Conservation (phyloP, 176 grass and related monocot genomes). For the Saccharum officinarum region DNA sequence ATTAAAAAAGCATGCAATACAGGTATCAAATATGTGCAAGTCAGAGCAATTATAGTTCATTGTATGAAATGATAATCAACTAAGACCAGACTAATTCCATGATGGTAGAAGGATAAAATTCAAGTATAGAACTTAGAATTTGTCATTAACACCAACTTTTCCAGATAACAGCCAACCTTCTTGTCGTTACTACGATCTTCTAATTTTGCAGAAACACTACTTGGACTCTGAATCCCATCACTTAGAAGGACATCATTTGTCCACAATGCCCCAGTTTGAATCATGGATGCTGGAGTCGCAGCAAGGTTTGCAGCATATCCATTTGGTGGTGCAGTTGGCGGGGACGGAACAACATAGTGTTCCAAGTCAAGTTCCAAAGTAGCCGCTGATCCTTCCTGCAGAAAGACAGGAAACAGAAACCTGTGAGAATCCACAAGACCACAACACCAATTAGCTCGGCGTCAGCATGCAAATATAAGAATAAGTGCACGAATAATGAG, state of each 20-base stretch:
- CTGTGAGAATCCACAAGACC: constrained; percentile 22
- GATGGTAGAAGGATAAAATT: constrained; percentile 19
- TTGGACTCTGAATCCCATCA: constrained; percentile 59
- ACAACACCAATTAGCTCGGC: neutral
- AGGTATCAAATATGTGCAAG: neutral
- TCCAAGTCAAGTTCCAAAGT: constrained; percentile 98
- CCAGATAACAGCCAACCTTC: constrained; percentile 45
- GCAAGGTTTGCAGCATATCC: constrained; percentile 93
- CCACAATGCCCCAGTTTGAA: constrained; percentile 49
- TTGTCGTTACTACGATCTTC: constrained; percentile 43
- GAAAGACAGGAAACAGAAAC: constrained; percentile 27
- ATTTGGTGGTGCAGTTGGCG: constrained; percentile 50
- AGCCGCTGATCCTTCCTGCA: constrained; percentile 67
- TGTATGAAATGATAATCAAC: constrained; percentile 13
- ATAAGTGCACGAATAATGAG: neutral
- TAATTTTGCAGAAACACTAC: constrained; percentile 47
- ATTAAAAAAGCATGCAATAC: neutral
- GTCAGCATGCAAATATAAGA: constrained; percentile 11
- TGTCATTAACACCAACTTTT: neutral
- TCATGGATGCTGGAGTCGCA: constrained; percentile 71
- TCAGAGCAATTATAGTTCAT: neutral
- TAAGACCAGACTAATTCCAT: neutral
- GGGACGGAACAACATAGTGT: constrained; percentile 87
- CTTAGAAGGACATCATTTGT: constrained; percentile 62
- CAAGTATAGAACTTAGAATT: constrained; percentile 4